These are phyloP conservation scores for Asterella californica DNA, from an alignment of 225 moss, liverwort and hornwort species.

Conservation along the genomic window DNA sequence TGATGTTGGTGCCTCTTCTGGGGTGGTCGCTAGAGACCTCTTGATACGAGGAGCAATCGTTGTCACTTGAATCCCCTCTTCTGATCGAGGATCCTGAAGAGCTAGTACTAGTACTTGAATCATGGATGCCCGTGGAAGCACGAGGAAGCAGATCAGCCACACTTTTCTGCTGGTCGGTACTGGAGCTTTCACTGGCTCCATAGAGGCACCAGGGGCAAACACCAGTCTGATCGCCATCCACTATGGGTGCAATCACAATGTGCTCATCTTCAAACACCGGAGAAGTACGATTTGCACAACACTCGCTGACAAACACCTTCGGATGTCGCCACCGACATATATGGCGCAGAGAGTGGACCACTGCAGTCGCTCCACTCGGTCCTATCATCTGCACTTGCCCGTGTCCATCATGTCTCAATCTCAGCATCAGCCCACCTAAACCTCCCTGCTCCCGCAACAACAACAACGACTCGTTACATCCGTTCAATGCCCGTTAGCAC, in stretches of 20 bases:
- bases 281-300: conserved; percentile 27
- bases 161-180: not conserved
- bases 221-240: conserved; percentile 37
- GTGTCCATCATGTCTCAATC: conserved; percentile 59
- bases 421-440: conserved; percentile 51
- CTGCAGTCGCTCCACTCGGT: conserved; percentile 38
- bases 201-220: conserved; percentile 58
- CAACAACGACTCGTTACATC: not conserved
- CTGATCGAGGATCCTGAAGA: conserved; percentile 16
- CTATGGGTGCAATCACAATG: conserved; percentile 47
- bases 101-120: conserved; percentile 17
- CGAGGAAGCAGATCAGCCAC: not conserved
- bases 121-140: not conserved
- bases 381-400: conserved; percentile 56
- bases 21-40: not conserved
- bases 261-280: conserved; percentile 64
- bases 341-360: conserved; percentile 51
- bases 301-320: conserved; percentile 61
- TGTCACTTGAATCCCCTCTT: conserved; percentile 14
- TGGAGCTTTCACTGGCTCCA: conserved; percentile 13
- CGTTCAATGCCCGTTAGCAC: not conserved
- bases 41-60: not conserved
- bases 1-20: not conserved
- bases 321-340: conserved; percentile 60
- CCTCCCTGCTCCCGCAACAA: conserved; percentile 42